Percentiles rank a stretch among this genome's conserved stretches.
phyloP scores from a whole-genome alignment of 495 filamentous ascomycete genomes.

The Chaetomium fimeti region DNA sequence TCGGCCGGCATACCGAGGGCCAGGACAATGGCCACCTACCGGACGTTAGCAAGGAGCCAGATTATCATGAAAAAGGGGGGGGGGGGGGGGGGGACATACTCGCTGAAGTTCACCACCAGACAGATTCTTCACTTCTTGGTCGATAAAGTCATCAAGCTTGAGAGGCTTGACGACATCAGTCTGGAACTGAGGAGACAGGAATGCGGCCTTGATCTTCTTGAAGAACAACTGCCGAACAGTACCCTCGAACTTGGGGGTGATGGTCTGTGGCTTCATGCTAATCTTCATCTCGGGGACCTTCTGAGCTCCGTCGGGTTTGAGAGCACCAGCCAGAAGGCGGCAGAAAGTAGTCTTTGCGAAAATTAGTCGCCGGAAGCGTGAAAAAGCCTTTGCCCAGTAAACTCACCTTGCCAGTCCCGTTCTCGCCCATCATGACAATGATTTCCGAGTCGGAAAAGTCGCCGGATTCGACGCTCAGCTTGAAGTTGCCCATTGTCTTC shows the following conservation, averaged over 20 bases:
- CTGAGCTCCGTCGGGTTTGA: conserved; percentile 76
- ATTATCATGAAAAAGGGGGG: too few species aligned
- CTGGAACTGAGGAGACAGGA: conserved; percentile 95
- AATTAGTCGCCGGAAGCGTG: conserved; percentile 51
- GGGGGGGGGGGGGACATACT: conserved; percentile 28
- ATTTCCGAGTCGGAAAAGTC: conserved; percentile 97
- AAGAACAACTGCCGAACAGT: conserved; percentile 80
- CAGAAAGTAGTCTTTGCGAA: conserved; percentile 98
- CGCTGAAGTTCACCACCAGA: conserved; percentile 99
- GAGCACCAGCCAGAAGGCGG: conserved; percentile 84
- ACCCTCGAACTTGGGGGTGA: conserved; percentile 94
- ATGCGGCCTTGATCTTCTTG: conserved; percentile 89
- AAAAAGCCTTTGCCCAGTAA: neutral
- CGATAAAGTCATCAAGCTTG: conserved; percentile 97
- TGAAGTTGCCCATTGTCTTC: conserved; percentile 90
- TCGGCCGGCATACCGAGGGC: conserved; percentile 94
- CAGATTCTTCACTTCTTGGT: conserved; percentile 97
- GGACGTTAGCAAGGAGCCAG: conserved; percentile 15
- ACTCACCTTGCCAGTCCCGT: conserved; percentile 61
- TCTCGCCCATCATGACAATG: conserved; percentile 99
- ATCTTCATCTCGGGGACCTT: conserved; percentile 91
- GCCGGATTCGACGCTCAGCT: conserved; percentile 75
- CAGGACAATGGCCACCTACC: conserved; percentile 82
- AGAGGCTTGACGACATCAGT: conserved; percentile 99
- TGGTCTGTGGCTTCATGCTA: conserved; percentile 99